Evolutionary conservation across 148 eudicot genomes (phyloP).

Genomic region (Rhododendron molle): DNA sequence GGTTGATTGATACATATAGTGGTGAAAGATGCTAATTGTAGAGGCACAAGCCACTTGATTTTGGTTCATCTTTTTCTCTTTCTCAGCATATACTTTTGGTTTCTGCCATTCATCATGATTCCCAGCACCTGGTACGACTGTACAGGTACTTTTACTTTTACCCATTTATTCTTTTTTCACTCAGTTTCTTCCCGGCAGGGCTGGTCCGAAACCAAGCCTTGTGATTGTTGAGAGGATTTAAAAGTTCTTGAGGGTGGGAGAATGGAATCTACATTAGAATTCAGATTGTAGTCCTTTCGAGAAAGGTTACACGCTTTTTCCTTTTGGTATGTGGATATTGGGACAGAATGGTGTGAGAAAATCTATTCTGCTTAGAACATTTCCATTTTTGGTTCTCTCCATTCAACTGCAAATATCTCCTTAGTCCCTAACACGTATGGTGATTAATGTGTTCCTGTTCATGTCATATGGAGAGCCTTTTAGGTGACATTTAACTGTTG

Average conservation of each 20-base stretch:
- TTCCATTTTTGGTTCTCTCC: constrained; percentile 8
- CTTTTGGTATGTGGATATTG: background rate
- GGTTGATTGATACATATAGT: background rate
- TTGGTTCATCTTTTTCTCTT: constrained; percentile 9
- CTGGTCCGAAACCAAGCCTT: background rate
- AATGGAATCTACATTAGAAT: background rate
- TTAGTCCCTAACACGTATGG: background rate
- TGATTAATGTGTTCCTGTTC: background rate
- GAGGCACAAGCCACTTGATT: constrained; percentile 5
- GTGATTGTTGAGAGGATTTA: background rate
- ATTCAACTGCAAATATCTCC: background rate
- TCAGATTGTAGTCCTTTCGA: background rate
- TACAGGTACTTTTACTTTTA: constrained; percentile 1
- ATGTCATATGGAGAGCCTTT: background rate
- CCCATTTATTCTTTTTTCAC: background rate
- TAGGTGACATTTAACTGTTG: background rate
- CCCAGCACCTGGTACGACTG: background rate
- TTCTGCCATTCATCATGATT: constrained; percentile 9
- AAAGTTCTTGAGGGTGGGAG: background rate
- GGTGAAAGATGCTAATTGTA: background rate
- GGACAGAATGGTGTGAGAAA: background rate
- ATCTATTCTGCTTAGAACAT: background rate
- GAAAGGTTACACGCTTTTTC: background rate
- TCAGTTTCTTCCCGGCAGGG: background rate
- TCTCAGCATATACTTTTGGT: background rate